A percentile compares a stretch with the other conserved stretches of the same genome.
These are phyloP conservation scores for Colletotrichum salicis DNA, from an alignment of 2,329 filamentous ascomycete species.

Conservation along the genomic window DNA sequence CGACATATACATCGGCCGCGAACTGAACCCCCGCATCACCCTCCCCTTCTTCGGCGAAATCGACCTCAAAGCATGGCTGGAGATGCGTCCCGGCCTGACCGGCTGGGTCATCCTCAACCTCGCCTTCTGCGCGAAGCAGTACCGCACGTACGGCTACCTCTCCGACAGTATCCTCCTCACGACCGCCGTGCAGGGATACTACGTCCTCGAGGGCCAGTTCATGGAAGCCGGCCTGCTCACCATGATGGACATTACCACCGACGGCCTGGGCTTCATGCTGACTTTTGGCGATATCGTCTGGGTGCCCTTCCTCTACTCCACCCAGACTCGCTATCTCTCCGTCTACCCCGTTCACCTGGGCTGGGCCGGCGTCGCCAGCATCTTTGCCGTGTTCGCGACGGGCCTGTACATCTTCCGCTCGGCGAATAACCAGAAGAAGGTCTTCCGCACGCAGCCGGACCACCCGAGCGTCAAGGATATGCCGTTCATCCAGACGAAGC, in stretches of 20 bases:
- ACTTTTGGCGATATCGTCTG: conserved; percentile 78
- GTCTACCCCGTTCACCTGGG: conserved; percentile 76
- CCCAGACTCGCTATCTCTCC: conserved; percentile 75
- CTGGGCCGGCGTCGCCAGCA: conserved; percentile 60
- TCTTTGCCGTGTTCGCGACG: conserved; percentile 66
- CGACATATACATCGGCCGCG: conserved; percentile 81
- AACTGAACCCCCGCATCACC: conserved; percentile 75
- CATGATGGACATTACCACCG: conserved; percentile 78
- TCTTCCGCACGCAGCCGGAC: conserved; percentile 75
- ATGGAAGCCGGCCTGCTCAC: conserved; percentile 78
- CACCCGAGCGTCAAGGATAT: conserved; percentile 73
- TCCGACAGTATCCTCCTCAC: conserved; percentile 77
- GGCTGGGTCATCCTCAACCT: conserved; percentile 77
- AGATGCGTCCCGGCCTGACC: conserved; percentile 76
- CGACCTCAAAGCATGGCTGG: conserved; percentile 77
- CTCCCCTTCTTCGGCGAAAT: conserved; percentile 73
- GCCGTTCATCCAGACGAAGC: conserved; percentile 74
- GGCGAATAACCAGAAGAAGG: conserved; percentile 80
- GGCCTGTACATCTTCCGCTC: conserved; percentile 80
- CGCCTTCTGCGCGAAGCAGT: conserved; percentile 76
- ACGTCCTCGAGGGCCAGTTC: conserved; percentile 75
- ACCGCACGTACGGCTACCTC: conserved; percentile 73
- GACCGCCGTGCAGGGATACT: conserved; percentile 71
- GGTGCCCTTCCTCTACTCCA: conserved; percentile 77
- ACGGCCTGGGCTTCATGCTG: conserved; percentile 82